Base-by-base conservation (phyloP, 2,329 filamentous ascomycete species). In the Aspergillus sp. region DNA sequence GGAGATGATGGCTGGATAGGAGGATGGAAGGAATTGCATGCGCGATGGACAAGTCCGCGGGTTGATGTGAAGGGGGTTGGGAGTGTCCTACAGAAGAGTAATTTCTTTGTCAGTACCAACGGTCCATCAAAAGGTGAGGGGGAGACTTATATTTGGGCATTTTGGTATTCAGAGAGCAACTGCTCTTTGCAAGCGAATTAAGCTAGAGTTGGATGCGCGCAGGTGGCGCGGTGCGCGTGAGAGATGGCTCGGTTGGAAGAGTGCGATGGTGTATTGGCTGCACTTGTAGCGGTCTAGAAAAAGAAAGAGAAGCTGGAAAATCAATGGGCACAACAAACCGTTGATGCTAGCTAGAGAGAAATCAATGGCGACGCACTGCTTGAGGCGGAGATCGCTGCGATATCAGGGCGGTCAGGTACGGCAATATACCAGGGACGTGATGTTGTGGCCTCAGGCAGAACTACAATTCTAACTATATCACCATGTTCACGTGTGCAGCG, bases 81-180 rank as follows among this genome's bases (percentile, higher is more conserved):
- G 53, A 52, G 56, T 50, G 66, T 79, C 83, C 79, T 86, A 86
- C 85, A 91, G 78, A 91, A 91, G 85, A 91, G 89, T 91, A 74
- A 72, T 79, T 52, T 50, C 59, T 64, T 63, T 68, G 77, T 81
- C 76, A 82, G 77, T 63, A 64, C 15, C 57, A 17, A 12, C 48
- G 58, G 38, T 8, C 39, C 21, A 36, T 55, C 23, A 53, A 30
- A 25, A 57, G 28, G 19, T 8, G 6, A 52, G 38, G 63, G 61
- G 63, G 49, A 53, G 32, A 85, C 89, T 86, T 86, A 94, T 92
- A 95, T 85, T 94, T 94, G 61, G 90, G 91, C 91, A 95, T 94
- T 66, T 84, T 90, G 82, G 62, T 55, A 38, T 58, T 67, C 64
- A 47, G 38, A 57, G 41, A 38, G 54, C 50, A 25, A 56, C 54